Conservation (phyloP, 2,329 filamentous ascomycete species). For the Capronia coronata region DNA sequence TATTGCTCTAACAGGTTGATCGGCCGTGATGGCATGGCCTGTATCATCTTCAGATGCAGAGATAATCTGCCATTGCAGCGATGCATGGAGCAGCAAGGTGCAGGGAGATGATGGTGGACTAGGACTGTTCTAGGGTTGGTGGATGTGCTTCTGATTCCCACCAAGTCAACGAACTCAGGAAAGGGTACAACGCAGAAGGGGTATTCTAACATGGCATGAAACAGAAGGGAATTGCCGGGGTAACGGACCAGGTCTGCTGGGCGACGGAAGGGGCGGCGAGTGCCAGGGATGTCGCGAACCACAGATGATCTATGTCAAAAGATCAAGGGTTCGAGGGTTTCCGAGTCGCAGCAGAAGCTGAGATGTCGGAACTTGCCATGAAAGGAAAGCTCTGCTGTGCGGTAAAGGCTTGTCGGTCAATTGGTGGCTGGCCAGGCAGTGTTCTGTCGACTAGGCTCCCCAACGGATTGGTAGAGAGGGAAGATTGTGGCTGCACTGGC, state of each 20-base stretch:
- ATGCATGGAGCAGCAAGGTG: background rate
- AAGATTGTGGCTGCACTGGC: slow-evolving; percentile 6
- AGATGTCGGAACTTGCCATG: background rate
- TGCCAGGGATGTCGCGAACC: background rate
- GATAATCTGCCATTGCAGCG: background rate
- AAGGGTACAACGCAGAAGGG: slow-evolving; percentile 10
- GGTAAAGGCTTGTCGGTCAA: background rate
- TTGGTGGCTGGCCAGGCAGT: background rate
- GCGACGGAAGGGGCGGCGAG: background rate
- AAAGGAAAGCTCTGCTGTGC: background rate
- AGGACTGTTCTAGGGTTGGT: background rate
- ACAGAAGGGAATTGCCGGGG: background rate
- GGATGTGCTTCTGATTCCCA: background rate
- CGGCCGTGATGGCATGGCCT: background rate
- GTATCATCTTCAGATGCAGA: background rate
- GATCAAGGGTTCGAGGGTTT: slow-evolving; percentile 2
- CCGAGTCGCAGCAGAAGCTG: background rate
- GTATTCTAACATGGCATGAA: slow-evolving; percentile 6
- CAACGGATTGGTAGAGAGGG: background rate
- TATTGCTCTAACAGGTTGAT: slow-evolving; percentile 13
- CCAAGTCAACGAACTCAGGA: slow-evolving; percentile 4
- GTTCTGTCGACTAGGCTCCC: background rate
- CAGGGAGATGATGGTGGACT: background rate
- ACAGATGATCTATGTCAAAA: slow-evolving; percentile 4
- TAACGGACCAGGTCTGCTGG: background rate